These are phyloP conservation scores for Arthrobotrys musiformis DNA, from an alignment of 2,329 filamentous ascomycete species.

Conservation along the genomic window DNA sequence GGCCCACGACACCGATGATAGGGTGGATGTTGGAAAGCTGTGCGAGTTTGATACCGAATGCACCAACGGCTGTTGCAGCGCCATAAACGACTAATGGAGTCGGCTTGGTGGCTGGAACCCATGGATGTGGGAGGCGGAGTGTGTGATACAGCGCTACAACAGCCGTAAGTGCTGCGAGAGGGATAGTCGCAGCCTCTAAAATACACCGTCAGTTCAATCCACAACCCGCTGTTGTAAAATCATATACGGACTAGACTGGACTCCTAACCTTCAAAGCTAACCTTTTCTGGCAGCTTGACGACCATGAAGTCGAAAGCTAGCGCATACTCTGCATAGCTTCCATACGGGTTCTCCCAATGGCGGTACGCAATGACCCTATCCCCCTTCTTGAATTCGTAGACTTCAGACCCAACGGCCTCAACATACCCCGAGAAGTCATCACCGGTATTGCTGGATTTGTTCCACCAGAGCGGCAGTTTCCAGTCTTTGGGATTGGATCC, in stretches of 20 bases:
- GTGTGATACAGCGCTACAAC: slow-evolving; percentile 66
- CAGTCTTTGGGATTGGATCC: slow-evolving; percentile 61
- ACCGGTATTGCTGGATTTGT: slow-evolving; percentile 59
- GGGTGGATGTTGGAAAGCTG: slow-evolving; percentile 70
- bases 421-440: slow-evolving; percentile 61
- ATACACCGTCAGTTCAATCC: background rate
- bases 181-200: slow-evolving; percentile 64
- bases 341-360: slow-evolving; percentile 59
- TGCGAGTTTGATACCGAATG: slow-evolving; percentile 71
- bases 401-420: slow-evolving; percentile 30
- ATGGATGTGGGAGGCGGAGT: slow-evolving; percentile 67
- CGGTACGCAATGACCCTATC: slow-evolving; percentile 66
- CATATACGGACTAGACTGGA: background rate
- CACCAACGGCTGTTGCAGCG: slow-evolving; percentile 69
- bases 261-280: slow-evolving; percentile 66
- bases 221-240: background rate
- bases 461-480: slow-evolving; percentile 40
- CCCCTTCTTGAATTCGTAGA: slow-evolving; percentile 61
- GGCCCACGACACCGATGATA: slow-evolving; percentile 71
- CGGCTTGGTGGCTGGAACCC: slow-evolving; percentile 62
- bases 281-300: slow-evolving; percentile 67
- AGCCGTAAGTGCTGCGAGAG: slow-evolving; percentile 65
- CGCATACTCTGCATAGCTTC: slow-evolving; percentile 60
- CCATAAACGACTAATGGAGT: slow-evolving; percentile 64
- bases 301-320: slow-evolving; percentile 69